These are phyloP conservation scores for Salinomyces thailandicus DNA, from an alignment of 2,329 filamentous ascomycete species.

Conservation along the genomic window DNA sequence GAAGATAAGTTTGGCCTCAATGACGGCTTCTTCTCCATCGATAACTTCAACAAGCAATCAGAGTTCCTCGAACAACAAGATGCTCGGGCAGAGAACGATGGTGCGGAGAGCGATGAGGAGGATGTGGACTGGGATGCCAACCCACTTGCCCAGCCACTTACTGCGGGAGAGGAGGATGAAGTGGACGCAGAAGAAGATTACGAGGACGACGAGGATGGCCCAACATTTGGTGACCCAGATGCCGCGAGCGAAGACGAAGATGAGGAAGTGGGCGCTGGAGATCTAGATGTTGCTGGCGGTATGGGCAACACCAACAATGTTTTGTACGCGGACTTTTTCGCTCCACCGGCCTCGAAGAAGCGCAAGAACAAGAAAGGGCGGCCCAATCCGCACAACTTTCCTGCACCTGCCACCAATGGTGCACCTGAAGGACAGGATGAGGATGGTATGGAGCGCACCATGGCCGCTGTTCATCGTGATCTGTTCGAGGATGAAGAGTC, in stretches of 20 bases:
- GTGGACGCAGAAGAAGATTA: conserved; percentile 42
- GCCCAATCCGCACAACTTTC: conserved; percentile 45
- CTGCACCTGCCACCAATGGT: conserved; percentile 26
- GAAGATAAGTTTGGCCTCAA: conserved; percentile 79
- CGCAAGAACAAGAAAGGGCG: conserved; percentile 44
- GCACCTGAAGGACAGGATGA: conserved; percentile 32
- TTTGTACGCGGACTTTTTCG: conserved; percentile 90
- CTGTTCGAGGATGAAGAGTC: conserved; percentile 77
- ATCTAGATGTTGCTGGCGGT: conserved; percentile 41
- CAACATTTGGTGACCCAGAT: conserved; percentile 73
- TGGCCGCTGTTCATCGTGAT: conserved; percentile 77
- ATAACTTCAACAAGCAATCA: conserved; percentile 91
- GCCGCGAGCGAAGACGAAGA: conserved; percentile 57
- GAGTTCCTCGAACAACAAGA: conserved; percentile 85
- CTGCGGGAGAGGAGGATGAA: conserved; percentile 25
- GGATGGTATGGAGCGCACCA: conserved; percentile 67
- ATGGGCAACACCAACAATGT: conserved; percentile 73
- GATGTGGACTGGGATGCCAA: conserved; percentile 81
- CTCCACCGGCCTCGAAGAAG: conserved; percentile 65
- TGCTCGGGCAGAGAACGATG: conserved; percentile 63
- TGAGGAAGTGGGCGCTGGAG: conserved; percentile 47
- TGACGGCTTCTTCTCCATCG: conserved; percentile 95
- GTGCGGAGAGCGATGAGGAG: conserved; percentile 69
- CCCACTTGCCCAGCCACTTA: conserved; percentile 42
- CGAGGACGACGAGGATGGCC: conserved; percentile 63